Conservation (phyloP, 306 rosid species). For the Trifolium pratense region DNA sequence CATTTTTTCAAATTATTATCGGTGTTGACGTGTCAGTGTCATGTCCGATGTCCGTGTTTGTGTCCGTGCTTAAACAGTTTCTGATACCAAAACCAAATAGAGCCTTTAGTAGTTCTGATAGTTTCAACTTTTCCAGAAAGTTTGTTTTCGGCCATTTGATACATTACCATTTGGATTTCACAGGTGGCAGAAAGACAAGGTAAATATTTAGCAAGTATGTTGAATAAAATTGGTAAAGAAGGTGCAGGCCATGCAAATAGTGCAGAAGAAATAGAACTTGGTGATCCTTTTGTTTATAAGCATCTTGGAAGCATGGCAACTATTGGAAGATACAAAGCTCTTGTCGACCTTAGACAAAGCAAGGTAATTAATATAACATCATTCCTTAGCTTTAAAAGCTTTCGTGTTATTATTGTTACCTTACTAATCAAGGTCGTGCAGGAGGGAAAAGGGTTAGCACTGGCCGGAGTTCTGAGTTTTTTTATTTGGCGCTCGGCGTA, state of each 20-base stretch:
- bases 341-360: slow-evolving; percentile 93
- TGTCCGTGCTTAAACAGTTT: no score
- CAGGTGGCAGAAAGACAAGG: slow-evolving; percentile 99
- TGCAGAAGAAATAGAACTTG: slow-evolving; percentile 57
- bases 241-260: slow-evolving; percentile 71
- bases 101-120: background rate
- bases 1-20: no score
- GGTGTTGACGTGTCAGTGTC: no score
- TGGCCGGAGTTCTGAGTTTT: slow-evolving; percentile 86
- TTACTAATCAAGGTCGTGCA: slow-evolving; percentile 40
- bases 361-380: slow-evolving; percentile 64
- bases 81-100: background rate
- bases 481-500: slow-evolving; percentile 91
- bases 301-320: slow-evolving; percentile 98
- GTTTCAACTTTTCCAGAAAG: slow-evolving; percentile 4
- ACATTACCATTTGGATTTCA: slow-evolving; percentile 30
- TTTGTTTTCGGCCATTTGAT: slow-evolving; percentile 16
- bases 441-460: slow-evolving; percentile 78
- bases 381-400: background rate
- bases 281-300: slow-evolving; percentile 83
- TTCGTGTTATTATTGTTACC: slow-evolving; percentile 20
- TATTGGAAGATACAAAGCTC: slow-evolving; percentile 91
- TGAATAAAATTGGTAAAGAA: slow-evolving; percentile 73
- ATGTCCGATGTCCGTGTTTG: no score
- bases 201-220: slow-evolving; percentile 63